These are phyloP conservation scores for Trametes coccinea DNA, from an alignment of 768 basidiomycete genomes.

Conservation along the genomic window DNA sequence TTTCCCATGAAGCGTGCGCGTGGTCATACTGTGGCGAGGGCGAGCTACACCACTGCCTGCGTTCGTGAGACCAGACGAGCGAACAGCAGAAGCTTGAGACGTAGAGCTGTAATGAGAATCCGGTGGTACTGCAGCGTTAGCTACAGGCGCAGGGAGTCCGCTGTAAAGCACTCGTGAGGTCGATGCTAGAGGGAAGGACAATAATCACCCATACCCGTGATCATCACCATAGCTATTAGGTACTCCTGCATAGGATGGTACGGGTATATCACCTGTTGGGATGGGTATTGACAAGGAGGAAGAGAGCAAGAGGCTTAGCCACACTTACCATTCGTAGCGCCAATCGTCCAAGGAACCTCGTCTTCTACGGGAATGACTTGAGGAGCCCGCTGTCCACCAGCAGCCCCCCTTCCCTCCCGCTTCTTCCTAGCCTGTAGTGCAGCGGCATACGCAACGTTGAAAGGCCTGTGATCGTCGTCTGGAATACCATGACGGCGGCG, in stretches of 20 bases:
- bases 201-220: too few species aligned
- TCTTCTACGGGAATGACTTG: not conserved
- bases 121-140: not conserved
- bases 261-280: not conserved
- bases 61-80: not conserved
- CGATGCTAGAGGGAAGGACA: not conserved
- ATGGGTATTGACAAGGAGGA: not conserved
- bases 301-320: not conserved
- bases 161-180: not conserved
- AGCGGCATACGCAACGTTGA: slow-evolving; percentile 85
- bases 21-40: not conserved
- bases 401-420: slow-evolving; percentile 1
- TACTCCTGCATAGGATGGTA: not conserved
- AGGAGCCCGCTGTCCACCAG: not conserved
- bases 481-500: slow-evolving; percentile 82
- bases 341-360: not conserved
- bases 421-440: slow-evolving; percentile 34
- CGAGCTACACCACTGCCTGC: not conserved
- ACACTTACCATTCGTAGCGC: not conserved
- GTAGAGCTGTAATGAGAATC: not conserved
- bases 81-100: not conserved
- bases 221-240: not conserved
- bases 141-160: not conserved
- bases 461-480: slow-evolving; percentile 78
- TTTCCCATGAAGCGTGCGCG: slow-evolving; percentile 20